phyloP scores from a whole-genome alignment of 805 yeast genomes.

The Lipomyces orientalis region DNA sequence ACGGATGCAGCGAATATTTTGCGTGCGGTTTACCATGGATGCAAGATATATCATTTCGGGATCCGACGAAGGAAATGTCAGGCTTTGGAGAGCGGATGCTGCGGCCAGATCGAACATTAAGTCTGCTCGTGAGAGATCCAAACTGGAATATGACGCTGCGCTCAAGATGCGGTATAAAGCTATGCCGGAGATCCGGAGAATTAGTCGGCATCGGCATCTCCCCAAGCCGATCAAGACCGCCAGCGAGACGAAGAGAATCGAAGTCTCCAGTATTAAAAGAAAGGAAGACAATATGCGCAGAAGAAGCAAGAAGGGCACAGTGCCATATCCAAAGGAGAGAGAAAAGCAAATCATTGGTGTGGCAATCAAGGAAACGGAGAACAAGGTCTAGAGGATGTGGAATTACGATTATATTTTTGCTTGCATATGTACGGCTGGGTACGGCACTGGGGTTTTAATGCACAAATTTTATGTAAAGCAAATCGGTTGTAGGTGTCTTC shows the following conservation, averaged over 20 bases:
- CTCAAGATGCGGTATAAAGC: constrained; percentile 89
- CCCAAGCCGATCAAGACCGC: constrained; percentile 90
- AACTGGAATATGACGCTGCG: constrained; percentile 88
- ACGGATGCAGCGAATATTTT: constrained; percentile 94
- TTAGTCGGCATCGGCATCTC: constrained; percentile 88
- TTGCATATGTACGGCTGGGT: background rate
- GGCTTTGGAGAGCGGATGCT: constrained; percentile 91
- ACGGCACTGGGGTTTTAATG: too few species aligned
- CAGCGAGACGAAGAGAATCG: constrained; percentile 78
- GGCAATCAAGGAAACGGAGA: constrained; percentile 54
- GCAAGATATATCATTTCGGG: constrained; percentile 85
- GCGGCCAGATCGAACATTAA: constrained; percentile 82
- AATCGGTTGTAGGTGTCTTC: background rate
- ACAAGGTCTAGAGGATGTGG: constrained; percentile 12
- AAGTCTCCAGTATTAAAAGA: constrained; percentile 72
- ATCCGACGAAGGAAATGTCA: constrained; percentile 93
- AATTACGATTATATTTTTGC: background rate
- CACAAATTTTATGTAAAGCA: background rate
- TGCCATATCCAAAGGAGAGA: constrained; percentile 65
- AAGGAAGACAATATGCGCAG: constrained; percentile 83
- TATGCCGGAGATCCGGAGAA: constrained; percentile 95
- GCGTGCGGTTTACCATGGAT: constrained; percentile 86
- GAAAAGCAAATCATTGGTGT: constrained; percentile 85
- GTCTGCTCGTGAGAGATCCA: constrained; percentile 77
- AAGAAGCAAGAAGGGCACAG: constrained; percentile 62